Percentiles rank a stretch among this genome's conserved stretches.
phyloP scores from a whole-genome alignment of 169 alveolate species.

The Perkinsus chesapeaki region DNA sequence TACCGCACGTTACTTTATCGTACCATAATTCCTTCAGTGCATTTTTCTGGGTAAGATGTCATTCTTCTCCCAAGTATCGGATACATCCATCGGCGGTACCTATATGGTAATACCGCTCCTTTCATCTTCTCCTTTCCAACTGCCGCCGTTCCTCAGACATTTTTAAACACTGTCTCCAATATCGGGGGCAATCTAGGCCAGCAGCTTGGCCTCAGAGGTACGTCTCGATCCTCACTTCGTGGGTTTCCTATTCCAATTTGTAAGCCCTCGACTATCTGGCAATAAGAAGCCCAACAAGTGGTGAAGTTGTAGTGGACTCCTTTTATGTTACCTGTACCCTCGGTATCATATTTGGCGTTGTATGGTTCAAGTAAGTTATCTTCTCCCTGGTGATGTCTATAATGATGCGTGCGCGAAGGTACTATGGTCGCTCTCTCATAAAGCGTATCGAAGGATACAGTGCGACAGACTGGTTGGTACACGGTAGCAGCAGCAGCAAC shows the following conservation, averaged over 20 bases:
- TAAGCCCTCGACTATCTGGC: not conserved
- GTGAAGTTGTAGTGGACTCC: not conserved
- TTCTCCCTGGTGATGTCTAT: not conserved
- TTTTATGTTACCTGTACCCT: not conserved
- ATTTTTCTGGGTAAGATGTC: not conserved
- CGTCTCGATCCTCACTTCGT: not conserved
- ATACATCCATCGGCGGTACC: conserved; percentile 66
- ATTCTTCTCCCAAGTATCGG: conserved; percentile 39
- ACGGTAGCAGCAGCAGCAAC: not conserved
- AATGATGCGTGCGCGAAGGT: not conserved
- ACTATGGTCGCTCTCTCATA: not conserved
- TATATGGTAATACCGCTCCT: conserved; percentile 35
- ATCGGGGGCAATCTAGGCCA: conserved; percentile 35
- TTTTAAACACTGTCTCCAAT: conserved; percentile 62
- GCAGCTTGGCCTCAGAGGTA: not conserved
- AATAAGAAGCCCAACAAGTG: not conserved
- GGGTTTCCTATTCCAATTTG: not conserved
- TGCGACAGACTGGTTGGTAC: conserved; percentile 6
- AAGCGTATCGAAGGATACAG: not conserved
- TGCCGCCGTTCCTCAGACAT: conserved; percentile 29
- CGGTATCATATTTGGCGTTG: not conserved
- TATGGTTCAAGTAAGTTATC: not conserved
- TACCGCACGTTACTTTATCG: not conserved
- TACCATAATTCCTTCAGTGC: not conserved
- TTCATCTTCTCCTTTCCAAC: not conserved